Conservation (phyloP, 768 basidiomycete genomes). For the Phlegmacium glaucopus region DNA sequence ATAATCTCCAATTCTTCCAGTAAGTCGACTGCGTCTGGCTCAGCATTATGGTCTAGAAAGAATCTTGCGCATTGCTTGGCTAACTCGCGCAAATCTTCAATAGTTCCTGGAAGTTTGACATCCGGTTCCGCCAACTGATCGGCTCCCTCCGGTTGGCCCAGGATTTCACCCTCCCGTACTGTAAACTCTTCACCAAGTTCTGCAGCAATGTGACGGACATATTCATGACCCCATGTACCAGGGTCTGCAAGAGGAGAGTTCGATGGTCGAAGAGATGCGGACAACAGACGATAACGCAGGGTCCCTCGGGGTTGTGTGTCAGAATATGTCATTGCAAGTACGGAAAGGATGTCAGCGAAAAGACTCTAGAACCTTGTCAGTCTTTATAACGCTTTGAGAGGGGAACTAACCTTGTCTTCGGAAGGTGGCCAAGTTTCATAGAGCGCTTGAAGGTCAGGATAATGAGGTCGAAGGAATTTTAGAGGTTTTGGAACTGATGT, state of each 20-base stretch:
- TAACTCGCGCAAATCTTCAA: conserved; percentile 72
- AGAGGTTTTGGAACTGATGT: conserved; percentile 98
- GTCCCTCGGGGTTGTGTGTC: conserved; percentile 97
- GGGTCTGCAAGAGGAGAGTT: conserved; percentile 77
- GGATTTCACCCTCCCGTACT: conserved; percentile 53
- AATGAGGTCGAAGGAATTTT: conserved; percentile 95
- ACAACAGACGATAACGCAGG: conserved; percentile 86
- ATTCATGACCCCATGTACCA: conserved; percentile 99
- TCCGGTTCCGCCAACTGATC: conserved; percentile 25
- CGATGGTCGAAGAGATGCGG: conserved; percentile 62
- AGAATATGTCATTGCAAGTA: conserved; percentile 99
- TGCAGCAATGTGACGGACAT: conserved; percentile 93
- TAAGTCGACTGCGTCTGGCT: conserved; percentile 96
- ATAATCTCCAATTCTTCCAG: conserved; percentile 93
- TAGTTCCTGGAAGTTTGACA: conserved; percentile 49
- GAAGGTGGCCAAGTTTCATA: conserved; percentile 82
- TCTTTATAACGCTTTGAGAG: not conserved
- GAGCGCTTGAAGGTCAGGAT: conserved; percentile 78
- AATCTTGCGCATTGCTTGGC: conserved; percentile 86
- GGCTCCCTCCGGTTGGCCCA: conserved; percentile 20
- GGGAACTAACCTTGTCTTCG: conserved; percentile 63
- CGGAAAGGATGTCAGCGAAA: conserved; percentile 96
- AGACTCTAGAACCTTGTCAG: conserved; percentile 57
- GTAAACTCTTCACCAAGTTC: conserved; percentile 94
- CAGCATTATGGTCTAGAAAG: conserved; percentile 90